These are phyloP conservation scores for Daldinia loculata DNA, from an alignment of 495 filamentous ascomycete genomes.

Conservation along the genomic window DNA sequence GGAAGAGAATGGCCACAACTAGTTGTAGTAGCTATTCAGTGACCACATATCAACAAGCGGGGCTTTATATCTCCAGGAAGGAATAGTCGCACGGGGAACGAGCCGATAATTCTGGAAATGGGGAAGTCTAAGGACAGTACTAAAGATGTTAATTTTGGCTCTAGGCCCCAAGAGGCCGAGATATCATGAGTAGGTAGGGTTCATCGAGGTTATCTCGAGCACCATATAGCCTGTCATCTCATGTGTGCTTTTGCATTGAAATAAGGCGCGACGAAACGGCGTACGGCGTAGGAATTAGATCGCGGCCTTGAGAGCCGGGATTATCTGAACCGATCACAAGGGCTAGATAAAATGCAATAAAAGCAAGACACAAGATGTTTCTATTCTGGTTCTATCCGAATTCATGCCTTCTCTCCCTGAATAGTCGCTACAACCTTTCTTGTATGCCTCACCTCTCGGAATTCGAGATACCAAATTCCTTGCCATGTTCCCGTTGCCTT, in stretches of 20 bases:
- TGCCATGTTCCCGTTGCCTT: constrained; percentile 69
- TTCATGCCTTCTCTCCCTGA: constrained; percentile 80
- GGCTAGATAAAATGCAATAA: constrained; percentile 21
- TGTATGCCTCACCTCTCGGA: constrained; percentile 76
- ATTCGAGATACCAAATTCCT: constrained; percentile 96
- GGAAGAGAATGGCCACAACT: constrained; percentile 41
- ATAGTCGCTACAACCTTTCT: constrained; percentile 91
- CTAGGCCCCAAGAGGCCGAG: background rate
- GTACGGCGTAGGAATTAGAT: constrained; percentile 37
- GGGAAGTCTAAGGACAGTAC: background rate
- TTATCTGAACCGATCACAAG: background rate
- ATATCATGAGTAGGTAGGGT: background rate
- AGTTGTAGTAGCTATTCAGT: background rate
- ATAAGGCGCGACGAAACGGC: constrained; percentile 25
- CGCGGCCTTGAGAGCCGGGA: background rate
- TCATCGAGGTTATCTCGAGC: background rate
- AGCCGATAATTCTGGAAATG: background rate
- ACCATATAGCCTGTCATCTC: background rate
- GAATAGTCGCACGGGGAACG: background rate
- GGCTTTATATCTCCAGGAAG: background rate
- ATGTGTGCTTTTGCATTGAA: background rate
- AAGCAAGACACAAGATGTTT: background rate
- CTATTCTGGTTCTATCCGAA: constrained; percentile 1
- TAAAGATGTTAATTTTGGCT: background rate
- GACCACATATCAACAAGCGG: background rate